phyloP scores from a whole-genome alignment of 1,284 basidiomycete species.

The Apiotrichum brassicae region DNA sequence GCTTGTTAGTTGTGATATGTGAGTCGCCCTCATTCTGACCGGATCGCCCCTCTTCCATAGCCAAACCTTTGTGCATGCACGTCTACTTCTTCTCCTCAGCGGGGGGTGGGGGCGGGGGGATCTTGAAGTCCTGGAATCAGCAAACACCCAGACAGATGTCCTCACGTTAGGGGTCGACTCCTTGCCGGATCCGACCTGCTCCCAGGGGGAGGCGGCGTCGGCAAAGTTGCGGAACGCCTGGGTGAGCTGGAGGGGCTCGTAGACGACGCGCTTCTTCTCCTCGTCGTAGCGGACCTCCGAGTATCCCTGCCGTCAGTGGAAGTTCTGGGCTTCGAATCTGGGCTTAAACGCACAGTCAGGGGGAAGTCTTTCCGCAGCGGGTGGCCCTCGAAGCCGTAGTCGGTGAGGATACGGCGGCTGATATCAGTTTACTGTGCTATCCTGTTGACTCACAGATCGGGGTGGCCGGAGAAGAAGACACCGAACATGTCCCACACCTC shows the following conservation, averaged over 20 bases:
- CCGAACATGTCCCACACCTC: constrained; percentile 98
- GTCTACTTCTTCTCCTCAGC: constrained; percentile 41
- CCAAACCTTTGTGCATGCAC: constrained; percentile 1
- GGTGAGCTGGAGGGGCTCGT: constrained; percentile 94
- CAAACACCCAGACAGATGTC: not conserved
- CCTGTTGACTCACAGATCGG: constrained; percentile 68
- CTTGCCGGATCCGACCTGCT: constrained; percentile 80
- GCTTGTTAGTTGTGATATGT: no score
- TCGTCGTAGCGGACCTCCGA: constrained; percentile 97
- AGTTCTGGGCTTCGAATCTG: not conserved
- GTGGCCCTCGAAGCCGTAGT: constrained; percentile 98
- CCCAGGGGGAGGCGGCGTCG: constrained; percentile 83
- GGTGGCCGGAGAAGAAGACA: constrained; percentile 93
- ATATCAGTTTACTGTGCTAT: constrained; percentile 7
- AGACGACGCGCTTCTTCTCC: constrained; percentile 96
- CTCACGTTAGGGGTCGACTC: constrained; percentile 35
- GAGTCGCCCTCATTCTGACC: no score
- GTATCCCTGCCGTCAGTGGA: constrained; percentile 85
- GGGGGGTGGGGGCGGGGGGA: constrained; percentile 44
- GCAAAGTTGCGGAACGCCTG: constrained; percentile 99
- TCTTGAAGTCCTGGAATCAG: constrained; percentile 41
- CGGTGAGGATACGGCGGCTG: constrained; percentile 92
- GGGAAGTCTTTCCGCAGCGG: constrained; percentile 98
- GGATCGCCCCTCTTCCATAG: no score
- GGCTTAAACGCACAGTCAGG: constrained; percentile 61